Percentiles rank a stretch among this genome's conserved stretches.
Evolutionary conservation across 208 protist species (phyloP).

Genomic region (Crithidia mellificae): DNA sequence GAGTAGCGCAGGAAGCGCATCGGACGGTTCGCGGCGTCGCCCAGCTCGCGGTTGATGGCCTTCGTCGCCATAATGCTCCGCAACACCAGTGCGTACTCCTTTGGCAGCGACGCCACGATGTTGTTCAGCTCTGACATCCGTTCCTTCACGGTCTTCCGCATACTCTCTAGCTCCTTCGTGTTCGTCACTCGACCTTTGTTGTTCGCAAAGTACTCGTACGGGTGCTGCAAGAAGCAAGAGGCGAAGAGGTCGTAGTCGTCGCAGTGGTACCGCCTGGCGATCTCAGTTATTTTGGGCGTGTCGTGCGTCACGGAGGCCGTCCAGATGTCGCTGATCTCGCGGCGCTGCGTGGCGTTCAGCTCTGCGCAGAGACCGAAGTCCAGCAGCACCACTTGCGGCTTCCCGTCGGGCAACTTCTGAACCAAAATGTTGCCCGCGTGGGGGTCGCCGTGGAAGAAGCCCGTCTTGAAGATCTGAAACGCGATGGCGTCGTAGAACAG

Average conservation of each 20-base stretch:
- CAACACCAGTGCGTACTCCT: conserved; percentile 87
- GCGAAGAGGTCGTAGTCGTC: conserved; percentile 82
- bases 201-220: conserved; percentile 68
- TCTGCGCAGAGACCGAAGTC: conserved; percentile 96
- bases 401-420: conserved; percentile 49
- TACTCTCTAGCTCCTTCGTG: conserved; percentile 52
- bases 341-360: conserved; percentile 54
- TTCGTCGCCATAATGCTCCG: conserved; percentile 88
- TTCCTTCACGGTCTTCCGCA: conserved; percentile 67
- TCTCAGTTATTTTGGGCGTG: conserved; percentile 43
- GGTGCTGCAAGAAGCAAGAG: conserved; percentile 85
- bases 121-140: conserved; percentile 81
- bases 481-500: conserved; percentile 86
- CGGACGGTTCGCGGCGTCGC: conserved; percentile 70
- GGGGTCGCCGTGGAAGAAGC: conserved; percentile 95
- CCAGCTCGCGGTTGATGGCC: conserved; percentile 84
- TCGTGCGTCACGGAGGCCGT: conserved; percentile 71
- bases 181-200: conserved; percentile 35
- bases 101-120: conserved; percentile 77
- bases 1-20: conserved; percentile 85
- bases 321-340: conserved; percentile 78
- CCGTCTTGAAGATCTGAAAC: conserved; percentile 94
- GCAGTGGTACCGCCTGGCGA: conserved; percentile 63
- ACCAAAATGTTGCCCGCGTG: conserved; percentile 96
- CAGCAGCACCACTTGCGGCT: conserved; percentile 87